Percentiles rank a stretch among this genome's conserved stretches.
Evolutionary conservation across 2,329 filamentous ascomycete species (phyloP).

Genomic region (Fusarium bulbicola): DNA sequence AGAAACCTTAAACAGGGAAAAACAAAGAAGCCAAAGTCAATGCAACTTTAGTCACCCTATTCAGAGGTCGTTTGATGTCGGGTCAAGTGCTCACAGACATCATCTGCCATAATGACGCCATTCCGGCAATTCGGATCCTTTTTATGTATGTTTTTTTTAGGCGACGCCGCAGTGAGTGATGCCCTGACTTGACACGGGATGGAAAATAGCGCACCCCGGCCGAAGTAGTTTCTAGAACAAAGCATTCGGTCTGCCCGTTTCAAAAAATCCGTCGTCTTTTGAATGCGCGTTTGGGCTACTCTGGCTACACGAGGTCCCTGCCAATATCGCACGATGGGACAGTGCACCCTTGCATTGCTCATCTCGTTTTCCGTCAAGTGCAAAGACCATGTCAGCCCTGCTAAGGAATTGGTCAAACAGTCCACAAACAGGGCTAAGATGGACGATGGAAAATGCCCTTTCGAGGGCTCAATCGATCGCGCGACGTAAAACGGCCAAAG

Average conservation of each 20-base stretch:
- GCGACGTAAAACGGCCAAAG: not conserved
- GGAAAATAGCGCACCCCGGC: conserved; percentile 1
- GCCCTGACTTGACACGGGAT: not conserved
- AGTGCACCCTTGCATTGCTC: not conserved
- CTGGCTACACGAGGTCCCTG: not conserved
- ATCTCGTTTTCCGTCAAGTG: not conserved
- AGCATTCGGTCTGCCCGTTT: conserved; percentile 10
- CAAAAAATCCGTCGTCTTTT: not conserved
- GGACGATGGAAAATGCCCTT: not conserved
- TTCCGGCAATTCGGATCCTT: not conserved
- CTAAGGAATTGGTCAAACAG: not conserved
- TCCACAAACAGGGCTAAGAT: not conserved
- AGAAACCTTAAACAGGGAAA: not conserved
- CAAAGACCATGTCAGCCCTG: conserved; percentile 13
- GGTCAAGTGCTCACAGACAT: not conserved
- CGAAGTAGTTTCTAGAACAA: not conserved
- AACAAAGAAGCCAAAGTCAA: not conserved
- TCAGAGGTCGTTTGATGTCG: not conserved
- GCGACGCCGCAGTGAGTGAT: not conserved
- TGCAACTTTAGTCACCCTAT: not conserved
- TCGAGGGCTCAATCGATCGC: not conserved
- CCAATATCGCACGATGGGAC: not conserved
- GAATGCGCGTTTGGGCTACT: not conserved
- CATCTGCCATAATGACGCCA: conserved; percentile 18
- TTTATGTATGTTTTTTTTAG: not conserved